phyloP scores from a whole-genome alignment of 257 asterid species.

The Solanum paucissectum region DNA sequence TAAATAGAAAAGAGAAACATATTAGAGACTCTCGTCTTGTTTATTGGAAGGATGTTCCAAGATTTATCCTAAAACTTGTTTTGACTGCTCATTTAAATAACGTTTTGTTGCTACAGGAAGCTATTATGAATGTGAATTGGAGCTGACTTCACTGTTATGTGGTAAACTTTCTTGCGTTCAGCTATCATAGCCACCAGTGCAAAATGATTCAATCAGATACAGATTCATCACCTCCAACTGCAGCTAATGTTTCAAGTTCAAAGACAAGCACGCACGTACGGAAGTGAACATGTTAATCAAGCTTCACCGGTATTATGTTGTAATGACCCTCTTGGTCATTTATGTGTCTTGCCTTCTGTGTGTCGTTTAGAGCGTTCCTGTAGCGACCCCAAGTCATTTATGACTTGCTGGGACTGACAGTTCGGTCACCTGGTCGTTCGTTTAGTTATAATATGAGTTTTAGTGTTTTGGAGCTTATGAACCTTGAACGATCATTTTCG shows the following conservation, averaged over 20 bases:
- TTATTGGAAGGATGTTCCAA: not conserved
- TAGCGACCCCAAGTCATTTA: too few species aligned
- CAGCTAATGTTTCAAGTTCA: not conserved
- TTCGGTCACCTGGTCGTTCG: too few species aligned
- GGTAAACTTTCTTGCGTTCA: not conserved
- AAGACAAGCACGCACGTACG: not conserved
- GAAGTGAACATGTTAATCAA: constrained; percentile 16
- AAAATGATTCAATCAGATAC: not conserved
- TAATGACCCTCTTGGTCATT: too few species aligned
- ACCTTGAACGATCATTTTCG: too few species aligned
- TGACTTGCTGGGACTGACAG: too few species aligned
- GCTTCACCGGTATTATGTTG: constrained; percentile 34
- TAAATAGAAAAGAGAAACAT: not conserved
- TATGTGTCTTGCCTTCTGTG: too few species aligned
- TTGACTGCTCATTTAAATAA: not conserved
- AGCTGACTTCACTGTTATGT: not conserved
- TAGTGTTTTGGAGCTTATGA: too few species aligned
- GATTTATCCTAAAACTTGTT: not conserved
- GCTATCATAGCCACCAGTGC: not conserved
- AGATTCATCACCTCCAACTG: not conserved
- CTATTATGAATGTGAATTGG: not conserved
- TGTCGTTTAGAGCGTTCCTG: too few species aligned
- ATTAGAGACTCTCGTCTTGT: not conserved
- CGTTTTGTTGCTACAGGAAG: not conserved
- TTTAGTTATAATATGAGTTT: too few species aligned